These are phyloP conservation scores for Penicillium digitatum DNA, from an alignment of 2,329 filamentous ascomycete genomes.

Conservation along the genomic window DNA sequence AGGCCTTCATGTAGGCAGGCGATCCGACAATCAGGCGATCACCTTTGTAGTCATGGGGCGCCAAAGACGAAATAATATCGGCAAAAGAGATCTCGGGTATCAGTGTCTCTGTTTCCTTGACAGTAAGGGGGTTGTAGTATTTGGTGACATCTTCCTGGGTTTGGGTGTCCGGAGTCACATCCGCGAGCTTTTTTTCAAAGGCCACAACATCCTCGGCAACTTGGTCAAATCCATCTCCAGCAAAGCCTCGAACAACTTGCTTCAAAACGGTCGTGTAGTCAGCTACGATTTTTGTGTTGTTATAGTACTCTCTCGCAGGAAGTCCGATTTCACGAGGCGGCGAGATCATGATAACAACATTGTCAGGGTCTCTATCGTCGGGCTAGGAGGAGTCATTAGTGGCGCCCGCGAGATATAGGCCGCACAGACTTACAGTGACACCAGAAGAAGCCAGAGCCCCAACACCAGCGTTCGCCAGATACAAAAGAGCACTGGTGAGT, in stretches of 20 bases:
- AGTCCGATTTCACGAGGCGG: slow-evolving; percentile 52
- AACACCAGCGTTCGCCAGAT: slow-evolving; percentile 38
- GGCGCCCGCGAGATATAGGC: background rate
- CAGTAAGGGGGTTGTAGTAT: slow-evolving; percentile 61
- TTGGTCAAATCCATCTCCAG: slow-evolving; percentile 25
- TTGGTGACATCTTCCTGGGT: slow-evolving; percentile 61
- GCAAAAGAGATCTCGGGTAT: slow-evolving; percentile 56
- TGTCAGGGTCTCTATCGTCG: slow-evolving; percentile 55
- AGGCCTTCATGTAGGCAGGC: slow-evolving; percentile 57
- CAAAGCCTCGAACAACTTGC: slow-evolving; percentile 41
- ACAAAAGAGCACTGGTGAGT: slow-evolving; percentile 37
- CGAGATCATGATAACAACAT: slow-evolving; percentile 47
- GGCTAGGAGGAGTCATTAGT: slow-evolving; percentile 28
- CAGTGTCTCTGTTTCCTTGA: slow-evolving; percentile 54
- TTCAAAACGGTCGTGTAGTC: slow-evolving; percentile 50
- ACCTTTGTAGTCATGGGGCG: slow-evolving; percentile 49
- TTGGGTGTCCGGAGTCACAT: slow-evolving; percentile 55
- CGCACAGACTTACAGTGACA: slow-evolving; percentile 30
- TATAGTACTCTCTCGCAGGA: slow-evolving; percentile 60
- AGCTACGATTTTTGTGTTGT: slow-evolving; percentile 51
- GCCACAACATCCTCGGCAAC: slow-evolving; percentile 47
- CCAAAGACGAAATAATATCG: slow-evolving; percentile 51
- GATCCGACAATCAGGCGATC: slow-evolving; percentile 57
- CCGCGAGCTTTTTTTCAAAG: slow-evolving; percentile 59
- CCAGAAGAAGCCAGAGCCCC: slow-evolving; percentile 31